phyloP scores from a whole-genome alignment of 345 rosid species.

The Murraya koenigii region DNA sequence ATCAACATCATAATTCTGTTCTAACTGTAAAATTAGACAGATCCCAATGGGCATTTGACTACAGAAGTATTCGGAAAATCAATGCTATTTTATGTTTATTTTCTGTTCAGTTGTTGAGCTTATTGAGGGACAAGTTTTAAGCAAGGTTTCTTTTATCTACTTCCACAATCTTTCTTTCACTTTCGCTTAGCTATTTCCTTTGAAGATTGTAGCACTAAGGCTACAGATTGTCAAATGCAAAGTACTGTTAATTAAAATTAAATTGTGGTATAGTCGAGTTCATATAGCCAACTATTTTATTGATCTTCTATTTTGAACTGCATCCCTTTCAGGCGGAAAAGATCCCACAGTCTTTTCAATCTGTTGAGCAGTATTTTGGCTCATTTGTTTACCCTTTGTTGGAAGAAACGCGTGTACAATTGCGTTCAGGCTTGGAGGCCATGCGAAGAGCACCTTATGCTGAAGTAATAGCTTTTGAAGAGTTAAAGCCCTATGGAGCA shows the following conservation, averaged over 20 bases:
- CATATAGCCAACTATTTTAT: too few species aligned
- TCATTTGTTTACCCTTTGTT: conserved; percentile 28
- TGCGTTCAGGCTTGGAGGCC: conserved; percentile 31
- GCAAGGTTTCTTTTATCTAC: too few species aligned
- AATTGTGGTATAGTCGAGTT: too few species aligned
- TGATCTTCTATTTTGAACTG: not conserved
- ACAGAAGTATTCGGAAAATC: too few species aligned
- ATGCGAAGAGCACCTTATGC: conserved; percentile 38
- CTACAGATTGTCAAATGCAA: not conserved
- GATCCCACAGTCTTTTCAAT: not conserved
- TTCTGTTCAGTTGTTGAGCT: too few species aligned
- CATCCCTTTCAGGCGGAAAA: not conserved
- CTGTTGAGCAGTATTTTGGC: not conserved
- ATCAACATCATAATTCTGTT: not conserved
- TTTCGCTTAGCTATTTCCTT: too few species aligned
- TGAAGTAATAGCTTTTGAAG: not conserved
- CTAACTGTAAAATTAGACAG: too few species aligned
- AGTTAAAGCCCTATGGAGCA: not conserved
- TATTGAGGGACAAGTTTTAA: too few species aligned
- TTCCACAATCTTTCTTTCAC: too few species aligned
- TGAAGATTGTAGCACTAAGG: too few species aligned
- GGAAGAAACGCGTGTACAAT: conserved; percentile 43
- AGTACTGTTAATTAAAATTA: too few species aligned
- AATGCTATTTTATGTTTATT: not conserved
- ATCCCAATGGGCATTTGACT: too few species aligned